A percentile compares a stretch with the other conserved stretches of the same genome.
These are phyloP conservation scores for Aeminium ludgeri DNA, from an alignment of 495 filamentous ascomycete genomes.

Conservation along the genomic window DNA sequence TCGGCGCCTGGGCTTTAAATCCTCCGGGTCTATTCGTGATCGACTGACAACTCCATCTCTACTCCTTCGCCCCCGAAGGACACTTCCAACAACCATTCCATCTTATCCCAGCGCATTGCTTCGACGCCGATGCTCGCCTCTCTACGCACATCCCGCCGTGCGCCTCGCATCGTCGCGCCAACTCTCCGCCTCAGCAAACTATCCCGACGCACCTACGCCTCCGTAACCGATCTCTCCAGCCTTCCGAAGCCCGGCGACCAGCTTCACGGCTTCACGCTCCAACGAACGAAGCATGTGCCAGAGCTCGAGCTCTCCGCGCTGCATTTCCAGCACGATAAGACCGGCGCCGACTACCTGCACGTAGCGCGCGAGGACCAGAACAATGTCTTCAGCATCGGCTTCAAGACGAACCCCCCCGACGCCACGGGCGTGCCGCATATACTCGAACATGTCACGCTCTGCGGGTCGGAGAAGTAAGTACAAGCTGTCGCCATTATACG, in stretches of 20 bases:
- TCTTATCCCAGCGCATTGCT: too few relatives aligned
- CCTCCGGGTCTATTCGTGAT: too few relatives aligned
- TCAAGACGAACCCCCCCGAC: constrained; percentile 96
- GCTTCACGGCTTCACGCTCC: constrained; percentile 81
- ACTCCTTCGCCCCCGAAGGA: too few relatives aligned
- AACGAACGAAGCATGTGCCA: constrained; percentile 75
- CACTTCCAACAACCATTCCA: too few relatives aligned
- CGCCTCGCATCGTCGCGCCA: constrained; percentile 5
- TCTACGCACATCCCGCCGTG: neutral
- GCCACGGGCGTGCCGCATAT: constrained; percentile 95
- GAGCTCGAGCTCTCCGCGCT: constrained; percentile 86
- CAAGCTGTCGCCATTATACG: neutral
- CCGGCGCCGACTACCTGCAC: constrained; percentile 88
- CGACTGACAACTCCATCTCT: too few relatives aligned
- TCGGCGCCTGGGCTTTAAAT: too few relatives aligned
- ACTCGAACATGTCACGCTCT: constrained; percentile 89
- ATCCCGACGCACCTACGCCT: constrained; percentile 30
- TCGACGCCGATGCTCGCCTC: constrained; percentile 1
- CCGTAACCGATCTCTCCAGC: constrained; percentile 52
- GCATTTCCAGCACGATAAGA: constrained; percentile 79
- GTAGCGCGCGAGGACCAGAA: constrained; percentile 88
- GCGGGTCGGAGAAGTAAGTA: constrained; percentile 81
- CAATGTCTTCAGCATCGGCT: constrained; percentile 97
- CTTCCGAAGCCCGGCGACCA: constrained; percentile 65
- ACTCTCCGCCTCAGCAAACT: neutral